phyloP scores from a whole-genome alignment of 1,284 basidiomycete species.

The Puccinia coronata region DNA sequence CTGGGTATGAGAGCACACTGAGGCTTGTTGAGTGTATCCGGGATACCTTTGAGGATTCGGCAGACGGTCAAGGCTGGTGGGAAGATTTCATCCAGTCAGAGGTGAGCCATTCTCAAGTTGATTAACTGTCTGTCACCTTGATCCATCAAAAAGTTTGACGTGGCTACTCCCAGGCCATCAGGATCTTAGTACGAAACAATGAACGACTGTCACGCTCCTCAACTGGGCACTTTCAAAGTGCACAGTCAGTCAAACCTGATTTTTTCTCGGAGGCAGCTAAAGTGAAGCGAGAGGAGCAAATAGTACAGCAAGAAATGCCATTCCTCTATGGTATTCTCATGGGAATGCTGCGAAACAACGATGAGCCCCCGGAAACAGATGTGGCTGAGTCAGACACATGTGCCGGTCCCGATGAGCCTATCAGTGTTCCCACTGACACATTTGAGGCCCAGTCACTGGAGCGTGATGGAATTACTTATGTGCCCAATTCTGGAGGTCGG shows the following conservation, averaged over 20 bases:
- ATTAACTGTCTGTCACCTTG: too few species aligned
- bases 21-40: neutral
- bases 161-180: neutral
- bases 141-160: too few species aligned
- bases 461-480: neutral
- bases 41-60: neutral
- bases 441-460: constrained; percentile 3
- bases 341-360: neutral
- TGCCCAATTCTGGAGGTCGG: too few species aligned
- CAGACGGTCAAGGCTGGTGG: neutral
- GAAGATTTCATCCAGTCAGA: neutral
- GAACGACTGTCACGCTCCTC: neutral
- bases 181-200: too few species aligned
- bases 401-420: too few species aligned
- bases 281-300: neutral
- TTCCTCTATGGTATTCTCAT: neutral
- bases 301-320: too few species aligned
- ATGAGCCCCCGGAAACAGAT: neutral
- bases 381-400: neutral
- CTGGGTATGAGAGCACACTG: neutral
- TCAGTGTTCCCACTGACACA: neutral
- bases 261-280: neutral
- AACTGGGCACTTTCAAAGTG: neutral
- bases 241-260: neutral
- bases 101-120: too few species aligned